Evolutionary conservation across 2,329 filamentous ascomycete species (phyloP), one percentile per base, ranked within the genome.

Genomic region (Xylogone sp.): DNA sequence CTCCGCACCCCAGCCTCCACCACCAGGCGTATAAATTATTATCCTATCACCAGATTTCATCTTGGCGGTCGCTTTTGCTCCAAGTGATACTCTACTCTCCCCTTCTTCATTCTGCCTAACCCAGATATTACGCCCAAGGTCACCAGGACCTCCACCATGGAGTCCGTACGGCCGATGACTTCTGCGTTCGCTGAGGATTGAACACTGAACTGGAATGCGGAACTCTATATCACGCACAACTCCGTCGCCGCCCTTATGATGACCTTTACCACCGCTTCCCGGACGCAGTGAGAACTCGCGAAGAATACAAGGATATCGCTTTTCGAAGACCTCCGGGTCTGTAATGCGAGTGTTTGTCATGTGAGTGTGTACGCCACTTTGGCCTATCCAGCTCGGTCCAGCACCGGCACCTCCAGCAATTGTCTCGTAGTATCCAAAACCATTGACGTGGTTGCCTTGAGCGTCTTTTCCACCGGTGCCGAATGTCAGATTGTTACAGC

Each of bases 381-480:
- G 85, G 83, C 42, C 88, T 88, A 53, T 85, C 87, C 87, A 91
- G 7, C 75, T 75, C 0, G 84, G 79, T 0, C 87, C 87, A 0
- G 87, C 88, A 27, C 87, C 88, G 21, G 78, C 81, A 1, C 88
- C 88, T 43, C 88, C 87, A 0, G 84, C 84, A 55, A 92, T 90
- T 10, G 88, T 91, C 68, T 92, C 88, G 66, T 91, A 91, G 73
- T 91, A 92, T 6, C 88, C 88, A 90, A 96, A 1, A 1, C 88
- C 88, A 21, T 82, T 81, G n/a, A 81, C 75, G n/a, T 77, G 75
- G 47, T 79, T 76, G 45, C 78, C 73, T 7, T 75, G 73, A 0
- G 74, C 68, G 27, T 78, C 69, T 55, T 84, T 83, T 45, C 87
- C 87, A 51, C 87, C 85, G 61, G 88, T 88, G 57, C 87, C 88